phyloP scores from a whole-genome alignment of 2,329 filamentous ascomycete genomes.

The Colletotrichum orbiculare region DNA sequence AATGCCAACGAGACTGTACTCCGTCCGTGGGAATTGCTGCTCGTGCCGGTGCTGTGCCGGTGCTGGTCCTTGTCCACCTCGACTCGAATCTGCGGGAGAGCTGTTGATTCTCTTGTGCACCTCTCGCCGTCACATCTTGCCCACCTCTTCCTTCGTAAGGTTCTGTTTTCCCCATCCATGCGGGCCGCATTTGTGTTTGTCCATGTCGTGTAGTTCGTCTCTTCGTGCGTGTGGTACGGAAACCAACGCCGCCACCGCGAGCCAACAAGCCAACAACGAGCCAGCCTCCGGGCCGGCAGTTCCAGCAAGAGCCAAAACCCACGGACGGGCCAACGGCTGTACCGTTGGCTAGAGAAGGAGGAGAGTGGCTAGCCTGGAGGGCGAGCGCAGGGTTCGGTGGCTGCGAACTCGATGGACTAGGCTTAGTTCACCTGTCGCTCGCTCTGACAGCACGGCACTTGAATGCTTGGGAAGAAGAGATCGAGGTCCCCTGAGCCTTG shows the following conservation, averaged over 20 bases:
- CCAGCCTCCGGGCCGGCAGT: background rate
- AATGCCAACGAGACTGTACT: too few relatives aligned
- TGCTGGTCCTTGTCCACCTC: slow-evolving; percentile 9
- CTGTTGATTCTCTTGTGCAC: too few relatives aligned
- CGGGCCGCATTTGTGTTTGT: background rate
- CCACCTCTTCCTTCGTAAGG: too few relatives aligned
- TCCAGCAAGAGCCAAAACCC: background rate
- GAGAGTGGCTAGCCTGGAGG: slow-evolving; percentile 14
- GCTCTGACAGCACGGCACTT: slow-evolving; percentile 31
- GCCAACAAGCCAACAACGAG: background rate
- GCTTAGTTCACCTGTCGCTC: slow-evolving; percentile 19
- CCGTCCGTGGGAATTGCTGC: too few relatives aligned
- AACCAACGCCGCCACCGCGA: slow-evolving; percentile 15
- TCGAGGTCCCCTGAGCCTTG: too few relatives aligned
- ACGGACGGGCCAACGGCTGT: background rate
- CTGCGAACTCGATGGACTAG: slow-evolving; percentile 3
- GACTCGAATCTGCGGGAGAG: slow-evolving; percentile 11
- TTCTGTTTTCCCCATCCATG: too few relatives aligned
- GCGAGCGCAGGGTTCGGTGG: slow-evolving; percentile 2
- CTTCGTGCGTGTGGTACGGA: background rate
- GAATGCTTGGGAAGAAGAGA: background rate
- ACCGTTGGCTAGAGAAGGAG: too few relatives aligned
- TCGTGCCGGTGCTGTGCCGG: too few relatives aligned
- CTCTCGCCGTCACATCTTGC: too few relatives aligned
- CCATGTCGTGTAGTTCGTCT: background rate